phyloP scores from a whole-genome alignment of 495 filamentous ascomycete species.

The Hypoxylon rickii region DNA sequence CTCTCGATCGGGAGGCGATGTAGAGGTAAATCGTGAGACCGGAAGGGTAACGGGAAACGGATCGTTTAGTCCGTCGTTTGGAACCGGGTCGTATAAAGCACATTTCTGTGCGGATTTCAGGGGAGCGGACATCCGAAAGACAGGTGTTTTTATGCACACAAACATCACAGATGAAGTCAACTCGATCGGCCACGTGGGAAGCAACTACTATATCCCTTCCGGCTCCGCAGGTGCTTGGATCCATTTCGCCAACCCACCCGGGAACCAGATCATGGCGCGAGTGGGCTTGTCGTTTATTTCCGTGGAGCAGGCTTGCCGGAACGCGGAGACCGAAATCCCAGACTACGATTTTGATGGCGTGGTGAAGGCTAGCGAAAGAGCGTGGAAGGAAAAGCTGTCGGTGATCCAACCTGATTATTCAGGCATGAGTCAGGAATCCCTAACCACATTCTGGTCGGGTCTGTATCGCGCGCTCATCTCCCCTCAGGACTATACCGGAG shows the following conservation, averaged over 20 bases:
- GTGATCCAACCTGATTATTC: constrained; percentile 58
- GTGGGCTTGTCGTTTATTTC: constrained; percentile 72
- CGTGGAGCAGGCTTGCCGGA: constrained; percentile 63
- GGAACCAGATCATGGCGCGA: constrained; percentile 56
- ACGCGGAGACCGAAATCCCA: constrained; percentile 66
- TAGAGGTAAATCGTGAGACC: constrained; percentile 53
- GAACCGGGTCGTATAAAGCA: constrained; percentile 61
- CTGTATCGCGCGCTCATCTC: constrained; percentile 67
- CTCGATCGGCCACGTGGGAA: constrained; percentile 47
- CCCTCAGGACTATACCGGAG: constrained; percentile 76
- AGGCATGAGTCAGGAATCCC: constrained; percentile 58
- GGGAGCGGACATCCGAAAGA: constrained; percentile 63
- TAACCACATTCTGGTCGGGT: constrained; percentile 70
- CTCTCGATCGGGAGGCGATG: constrained; percentile 60
- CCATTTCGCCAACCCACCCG: constrained; percentile 54
- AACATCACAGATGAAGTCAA: constrained; percentile 51
- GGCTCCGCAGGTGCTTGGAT: constrained; percentile 67
- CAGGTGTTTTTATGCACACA: constrained; percentile 57
- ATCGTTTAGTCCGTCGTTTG: constrained; percentile 69
- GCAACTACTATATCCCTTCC: constrained; percentile 50
- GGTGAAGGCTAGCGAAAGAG: constrained; percentile 52
- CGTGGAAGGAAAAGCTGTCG: constrained; percentile 65
- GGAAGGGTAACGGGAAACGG: constrained; percentile 68
- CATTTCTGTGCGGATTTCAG: constrained; percentile 72
- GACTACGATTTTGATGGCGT: constrained; percentile 64